Percentiles rank a stretch among this genome's conserved stretches.
phyloP scores from a whole-genome alignment of 805 yeast species.

The Saturnispora hagleri region DNA sequence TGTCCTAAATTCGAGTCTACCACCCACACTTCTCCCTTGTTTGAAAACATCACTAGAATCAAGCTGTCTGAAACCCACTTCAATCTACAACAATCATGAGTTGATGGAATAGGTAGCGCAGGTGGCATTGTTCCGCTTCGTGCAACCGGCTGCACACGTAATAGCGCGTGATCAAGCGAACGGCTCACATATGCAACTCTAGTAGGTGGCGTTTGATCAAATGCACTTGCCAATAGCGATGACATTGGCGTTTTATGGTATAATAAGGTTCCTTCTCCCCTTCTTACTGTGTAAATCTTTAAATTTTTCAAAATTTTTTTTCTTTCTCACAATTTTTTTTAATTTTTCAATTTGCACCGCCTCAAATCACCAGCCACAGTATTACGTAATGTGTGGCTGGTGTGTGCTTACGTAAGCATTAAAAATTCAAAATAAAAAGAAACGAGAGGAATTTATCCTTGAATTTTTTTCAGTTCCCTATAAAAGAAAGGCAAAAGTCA shows the following conservation, averaged over 20 bases:
- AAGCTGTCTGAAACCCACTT: slow-evolving; percentile 3
- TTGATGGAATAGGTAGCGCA: background rate
- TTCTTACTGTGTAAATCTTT: too few species aligned
- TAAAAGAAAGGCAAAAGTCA: background rate
- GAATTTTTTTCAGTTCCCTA: background rate
- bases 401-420: background rate
- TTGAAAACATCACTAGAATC: background rate
- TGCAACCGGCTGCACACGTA: slow-evolving; percentile 8
- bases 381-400: background rate
- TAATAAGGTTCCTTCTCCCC: background rate
- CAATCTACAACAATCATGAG: background rate
- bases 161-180: slow-evolving; percentile 6
- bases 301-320: background rate
- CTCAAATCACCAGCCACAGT: background rate
- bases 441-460: background rate
- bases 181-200: slow-evolving; percentile 9
- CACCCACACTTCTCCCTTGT: slow-evolving; percentile 2
- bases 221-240: slow-evolving; percentile 2
- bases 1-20: slow-evolving; percentile 4
- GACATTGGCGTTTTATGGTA: background rate
- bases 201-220: slow-evolving; percentile 1
- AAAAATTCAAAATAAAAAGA: background rate
- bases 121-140: background rate
- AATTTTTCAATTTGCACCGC: background rate
- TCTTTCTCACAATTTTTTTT: background rate